phyloP scores from a whole-genome alignment of 2,329 filamentous ascomycete species.

The Neoascochyta sp. region DNA sequence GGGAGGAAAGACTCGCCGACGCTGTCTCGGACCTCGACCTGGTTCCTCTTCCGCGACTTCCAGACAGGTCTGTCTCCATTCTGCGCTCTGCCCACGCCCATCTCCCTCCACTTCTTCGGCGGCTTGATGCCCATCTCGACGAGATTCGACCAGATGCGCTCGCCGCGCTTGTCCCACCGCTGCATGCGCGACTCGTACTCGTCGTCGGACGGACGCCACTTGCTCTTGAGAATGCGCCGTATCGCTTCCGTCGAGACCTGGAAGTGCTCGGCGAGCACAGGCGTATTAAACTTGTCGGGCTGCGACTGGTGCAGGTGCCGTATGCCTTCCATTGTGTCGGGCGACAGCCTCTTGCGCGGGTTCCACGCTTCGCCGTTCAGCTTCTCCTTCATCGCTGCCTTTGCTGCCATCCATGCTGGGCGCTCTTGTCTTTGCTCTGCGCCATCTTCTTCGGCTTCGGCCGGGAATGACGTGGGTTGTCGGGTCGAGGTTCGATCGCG shows the following conservation, averaged over 20 bases:
- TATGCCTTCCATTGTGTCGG: conserved; percentile 88
- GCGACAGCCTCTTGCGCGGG: conserved; percentile 81
- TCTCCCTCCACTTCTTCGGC: conserved; percentile 51
- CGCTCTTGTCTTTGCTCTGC: conserved; percentile 15
- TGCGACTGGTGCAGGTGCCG: conserved; percentile 74
- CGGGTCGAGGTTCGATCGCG: not conserved
- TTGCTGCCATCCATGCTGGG: conserved; percentile 71
- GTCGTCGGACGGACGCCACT: conserved; percentile 61
- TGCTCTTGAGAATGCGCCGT: conserved; percentile 76
- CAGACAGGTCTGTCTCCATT: conserved; percentile 30
- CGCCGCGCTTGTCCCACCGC: conserved; percentile 49
- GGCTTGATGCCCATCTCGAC: conserved; percentile 53
- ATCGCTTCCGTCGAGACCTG: conserved; percentile 84
- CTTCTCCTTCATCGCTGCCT: conserved; percentile 69
- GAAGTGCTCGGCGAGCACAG: conserved; percentile 71
- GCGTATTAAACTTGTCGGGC: conserved; percentile 72
- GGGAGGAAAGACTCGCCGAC: conserved; percentile 11
- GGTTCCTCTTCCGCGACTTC: conserved; percentile 30
- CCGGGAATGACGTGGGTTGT: conserved; percentile 1
- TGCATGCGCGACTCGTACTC: conserved; percentile 43
- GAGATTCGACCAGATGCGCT: conserved; percentile 48
- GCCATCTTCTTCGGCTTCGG: conserved; percentile 5
- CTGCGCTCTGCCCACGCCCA: conserved; percentile 39
- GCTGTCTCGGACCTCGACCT: conserved; percentile 28
- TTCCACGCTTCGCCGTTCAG: conserved; percentile 74